Evolutionary conservation across 148 eudicot species (phyloP).

Genomic region (Rhododendron vialii): DNA sequence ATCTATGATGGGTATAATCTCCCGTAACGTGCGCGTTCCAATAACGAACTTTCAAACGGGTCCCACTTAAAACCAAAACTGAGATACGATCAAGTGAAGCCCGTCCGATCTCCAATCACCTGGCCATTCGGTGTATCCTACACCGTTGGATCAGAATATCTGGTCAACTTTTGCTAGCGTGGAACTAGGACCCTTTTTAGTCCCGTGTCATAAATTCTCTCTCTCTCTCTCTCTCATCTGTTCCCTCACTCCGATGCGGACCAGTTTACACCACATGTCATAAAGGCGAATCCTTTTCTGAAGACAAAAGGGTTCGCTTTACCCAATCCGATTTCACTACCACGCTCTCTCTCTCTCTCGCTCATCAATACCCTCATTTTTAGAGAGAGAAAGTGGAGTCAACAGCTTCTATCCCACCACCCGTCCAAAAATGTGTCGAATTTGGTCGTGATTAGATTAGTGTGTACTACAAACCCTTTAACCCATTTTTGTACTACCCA

Average conservation of each 20-base stretch:
- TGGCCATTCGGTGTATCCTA: background rate
- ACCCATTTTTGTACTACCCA: conserved; percentile 6
- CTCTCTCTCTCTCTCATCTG: background rate
- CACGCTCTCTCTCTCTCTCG: background rate
- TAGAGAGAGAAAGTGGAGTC: background rate
- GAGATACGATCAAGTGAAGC: background rate
- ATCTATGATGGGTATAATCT: background rate
- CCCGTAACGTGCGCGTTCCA: background rate
- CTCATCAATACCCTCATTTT: background rate
- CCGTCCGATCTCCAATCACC: background rate
- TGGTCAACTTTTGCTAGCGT: background rate
- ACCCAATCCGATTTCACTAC: no score
- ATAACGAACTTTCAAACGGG: background rate
- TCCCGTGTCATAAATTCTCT: background rate
- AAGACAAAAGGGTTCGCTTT: no score
- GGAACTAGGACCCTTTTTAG: background rate
- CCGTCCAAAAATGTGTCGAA: background rate
- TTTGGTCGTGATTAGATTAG: background rate
- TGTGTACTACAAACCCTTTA: background rate
- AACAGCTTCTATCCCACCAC: conserved; percentile 3
- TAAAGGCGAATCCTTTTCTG: background rate
- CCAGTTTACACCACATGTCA: background rate
- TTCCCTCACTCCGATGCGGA: background rate
- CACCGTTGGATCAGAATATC: background rate
- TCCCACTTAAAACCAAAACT: background rate